Evolutionary conservation across 305 asterid genomes (phyloP).

Genomic region (Fraxinus paxiana): DNA sequence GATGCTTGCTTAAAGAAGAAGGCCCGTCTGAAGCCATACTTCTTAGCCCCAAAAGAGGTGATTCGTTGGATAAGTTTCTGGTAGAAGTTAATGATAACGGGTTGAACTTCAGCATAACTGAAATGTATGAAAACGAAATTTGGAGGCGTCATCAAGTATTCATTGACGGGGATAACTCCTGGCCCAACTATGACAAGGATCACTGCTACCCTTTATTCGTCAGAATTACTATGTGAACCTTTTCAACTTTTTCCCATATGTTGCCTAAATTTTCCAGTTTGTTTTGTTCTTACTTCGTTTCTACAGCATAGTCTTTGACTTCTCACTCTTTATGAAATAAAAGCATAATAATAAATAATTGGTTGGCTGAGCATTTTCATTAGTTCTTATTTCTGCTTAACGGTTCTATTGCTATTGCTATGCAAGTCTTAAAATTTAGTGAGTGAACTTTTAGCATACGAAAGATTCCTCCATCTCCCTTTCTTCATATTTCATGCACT

Average conservation of each 20-base stretch:
- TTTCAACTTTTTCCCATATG: neutral
- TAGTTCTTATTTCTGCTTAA: neutral
- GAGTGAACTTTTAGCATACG: neutral
- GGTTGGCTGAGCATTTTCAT: neutral
- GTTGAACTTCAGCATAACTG: slow-evolving; percentile 50
- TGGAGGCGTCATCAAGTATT: slow-evolving; percentile 58
- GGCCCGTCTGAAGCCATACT: slow-evolving; percentile 73
- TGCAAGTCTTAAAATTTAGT: neutral
- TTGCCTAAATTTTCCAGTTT: neutral
- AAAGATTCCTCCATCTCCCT: neutral
- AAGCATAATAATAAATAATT: neutral
- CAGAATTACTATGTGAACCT: slow-evolving; percentile 43
- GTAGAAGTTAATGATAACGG: slow-evolving; percentile 48
- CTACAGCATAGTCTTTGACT: neutral
- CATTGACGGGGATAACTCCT: slow-evolving; percentile 49
- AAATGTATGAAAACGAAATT: slow-evolving; percentile 57
- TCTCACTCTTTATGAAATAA: neutral
- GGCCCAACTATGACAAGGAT: slow-evolving; percentile 84
- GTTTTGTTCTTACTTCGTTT: neutral
- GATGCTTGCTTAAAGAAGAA: slow-evolving; percentile 56
- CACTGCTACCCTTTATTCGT: slow-evolving; percentile 84
- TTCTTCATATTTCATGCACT: neutral
- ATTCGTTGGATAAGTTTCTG: slow-evolving; percentile 75
- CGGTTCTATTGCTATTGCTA: neutral
- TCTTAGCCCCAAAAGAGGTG: slow-evolving; percentile 81